These are phyloP conservation scores for Fusarium haematococcum DNA, from an alignment of 2,329 filamentous ascomycete genomes.

Conservation along the genomic window DNA sequence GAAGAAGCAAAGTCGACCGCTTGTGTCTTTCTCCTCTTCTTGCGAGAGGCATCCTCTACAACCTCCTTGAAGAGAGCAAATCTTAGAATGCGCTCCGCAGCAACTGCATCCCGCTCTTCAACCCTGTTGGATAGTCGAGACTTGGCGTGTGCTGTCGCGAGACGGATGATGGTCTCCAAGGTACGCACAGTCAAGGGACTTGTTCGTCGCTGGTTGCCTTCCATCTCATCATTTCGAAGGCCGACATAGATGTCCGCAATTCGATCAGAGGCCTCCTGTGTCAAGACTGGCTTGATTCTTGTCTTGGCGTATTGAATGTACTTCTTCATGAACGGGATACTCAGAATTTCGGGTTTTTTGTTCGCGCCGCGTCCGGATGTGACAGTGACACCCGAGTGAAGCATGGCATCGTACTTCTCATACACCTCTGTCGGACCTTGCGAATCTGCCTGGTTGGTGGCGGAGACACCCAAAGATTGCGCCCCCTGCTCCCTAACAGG, in stretches of 20 bases:
- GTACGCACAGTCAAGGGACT: conserved; percentile 97
- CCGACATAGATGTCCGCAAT: conserved; percentile 93
- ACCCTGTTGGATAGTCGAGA: conserved; percentile 87
- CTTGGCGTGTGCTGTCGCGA: conserved; percentile 96
- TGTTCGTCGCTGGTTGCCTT: conserved; percentile 92
- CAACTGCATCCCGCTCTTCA: conserved; percentile 87
- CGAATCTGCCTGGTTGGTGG: conserved; percentile 80
- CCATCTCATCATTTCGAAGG: conserved; percentile 94
- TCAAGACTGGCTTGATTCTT: conserved; percentile 88
- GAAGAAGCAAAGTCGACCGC: conserved; percentile 68
- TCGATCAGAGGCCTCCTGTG: conserved; percentile 90
- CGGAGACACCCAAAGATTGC: conserved; percentile 88
- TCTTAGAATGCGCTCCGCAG: conserved; percentile 89
- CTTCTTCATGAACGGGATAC: conserved; percentile 99
- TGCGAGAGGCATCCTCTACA: conserved; percentile 80
- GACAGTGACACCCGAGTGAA: conserved; percentile 89
- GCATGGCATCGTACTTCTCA: conserved; percentile 96
- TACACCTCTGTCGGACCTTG: conserved; percentile 87
- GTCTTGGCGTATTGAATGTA: conserved; percentile 99
- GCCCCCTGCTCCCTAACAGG: conserved; percentile 89
- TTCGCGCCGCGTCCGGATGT: conserved; percentile 79
- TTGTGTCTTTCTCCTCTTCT: conserved; percentile 81
- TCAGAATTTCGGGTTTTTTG: conserved; percentile 87
- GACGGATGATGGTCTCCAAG: conserved; percentile 96
- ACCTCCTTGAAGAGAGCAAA: conserved; percentile 99